Conservation (phyloP, 768 basidiomycete genomes). For the Cystobasidium onofrii region DNA sequence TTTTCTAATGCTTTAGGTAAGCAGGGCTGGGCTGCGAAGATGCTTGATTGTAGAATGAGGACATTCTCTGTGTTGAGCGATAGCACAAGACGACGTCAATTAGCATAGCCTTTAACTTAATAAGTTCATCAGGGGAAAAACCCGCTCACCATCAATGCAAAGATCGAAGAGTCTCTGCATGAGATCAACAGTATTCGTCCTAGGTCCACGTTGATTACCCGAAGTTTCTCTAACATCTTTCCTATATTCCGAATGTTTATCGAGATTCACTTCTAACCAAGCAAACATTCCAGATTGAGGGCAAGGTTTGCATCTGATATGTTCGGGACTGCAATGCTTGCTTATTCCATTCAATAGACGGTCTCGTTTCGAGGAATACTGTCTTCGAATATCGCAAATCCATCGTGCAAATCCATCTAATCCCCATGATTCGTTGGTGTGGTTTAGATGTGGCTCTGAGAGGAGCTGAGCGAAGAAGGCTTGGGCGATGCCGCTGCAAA, state of each 20-base stretch:
- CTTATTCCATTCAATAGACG: conserved; percentile 2
- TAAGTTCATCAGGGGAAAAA: too few relatives aligned
- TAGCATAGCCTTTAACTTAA: not conserved
- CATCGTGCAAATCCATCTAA: conserved; percentile 66
- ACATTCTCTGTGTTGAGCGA: conserved; percentile 1
- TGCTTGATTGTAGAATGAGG: conserved; percentile 23
- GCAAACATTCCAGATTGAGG: conserved; percentile 34
- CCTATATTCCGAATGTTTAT: conserved; percentile 50
- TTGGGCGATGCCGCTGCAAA: conserved; percentile 56
- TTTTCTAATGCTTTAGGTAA: not conserved
- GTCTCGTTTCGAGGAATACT: conserved; percentile 15
- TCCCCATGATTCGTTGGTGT: conserved; percentile 53
- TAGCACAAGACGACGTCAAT: not conserved
- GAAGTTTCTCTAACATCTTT: conserved; percentile 10
- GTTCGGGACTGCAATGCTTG: conserved; percentile 7
- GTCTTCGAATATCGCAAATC: conserved; percentile 54
- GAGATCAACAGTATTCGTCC: conserved; percentile 22
- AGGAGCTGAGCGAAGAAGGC: conserved; percentile 59
- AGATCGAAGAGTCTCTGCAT: conserved; percentile 18
- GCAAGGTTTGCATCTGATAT: conserved; percentile 6
- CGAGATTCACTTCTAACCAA: conserved; percentile 60
- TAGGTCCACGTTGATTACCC: conserved; percentile 12
- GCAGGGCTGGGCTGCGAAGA: conserved; percentile 15
- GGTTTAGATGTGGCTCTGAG: conserved; percentile 17
- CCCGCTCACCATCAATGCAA: conserved; percentile 14